Evolutionary conservation across 1,284 basidiomycete species (phyloP), one percentile per base, ranked within the genome.

Genomic region (Cutaneotrichosporon daszewskae): DNA sequence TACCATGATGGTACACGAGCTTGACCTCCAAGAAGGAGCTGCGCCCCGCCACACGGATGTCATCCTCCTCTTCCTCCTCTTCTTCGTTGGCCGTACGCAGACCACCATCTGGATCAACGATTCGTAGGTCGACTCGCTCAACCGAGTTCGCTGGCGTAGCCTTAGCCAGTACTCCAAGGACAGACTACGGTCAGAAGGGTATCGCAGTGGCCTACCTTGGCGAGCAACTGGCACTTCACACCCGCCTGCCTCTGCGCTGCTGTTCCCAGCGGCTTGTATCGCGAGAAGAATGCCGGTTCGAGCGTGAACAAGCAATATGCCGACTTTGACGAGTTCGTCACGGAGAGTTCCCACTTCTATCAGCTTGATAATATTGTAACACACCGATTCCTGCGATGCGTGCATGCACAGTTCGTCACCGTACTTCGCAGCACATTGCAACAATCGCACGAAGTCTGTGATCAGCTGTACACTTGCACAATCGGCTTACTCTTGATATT

Each of bases 401-500:
- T 65, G 59, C 17, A 72, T 65, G 43, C 63, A 54, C 24, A 72
- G 57, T 29, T 72, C 70, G 35, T 72, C 70, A 3, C 70, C 68
- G 38, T 64, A 72, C 27, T 59, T 64, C 26, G 64, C 53, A 5
- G 67, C 65, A 38, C 70, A 72, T 37, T 67, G 65, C 8, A 72
- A 55, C 10, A 71, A 49, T 14, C 59, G 55, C 7, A 66, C 57
- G 47, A 72, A 70, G 32, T 62, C 70, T 72, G 51, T 1, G 5
- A n/a, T 45, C 27, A 55, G 48, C 38, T 39, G 85, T 86, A 74
- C 85, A 48, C 63, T 4, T 5, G 26, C 3, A 11, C 5, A 6
- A 4, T 9, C 10, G 12, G 37, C 53, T n/a, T 20, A 66, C 63
- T 40, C 37, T 51, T 59, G 41, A 66, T 56, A 35, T 60, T 53